A percentile compares a stretch with the other conserved stretches of the same genome.
Conservation (phyloP, 495 filamentous ascomycete genomes). For the Xylaria sp. region DNA sequence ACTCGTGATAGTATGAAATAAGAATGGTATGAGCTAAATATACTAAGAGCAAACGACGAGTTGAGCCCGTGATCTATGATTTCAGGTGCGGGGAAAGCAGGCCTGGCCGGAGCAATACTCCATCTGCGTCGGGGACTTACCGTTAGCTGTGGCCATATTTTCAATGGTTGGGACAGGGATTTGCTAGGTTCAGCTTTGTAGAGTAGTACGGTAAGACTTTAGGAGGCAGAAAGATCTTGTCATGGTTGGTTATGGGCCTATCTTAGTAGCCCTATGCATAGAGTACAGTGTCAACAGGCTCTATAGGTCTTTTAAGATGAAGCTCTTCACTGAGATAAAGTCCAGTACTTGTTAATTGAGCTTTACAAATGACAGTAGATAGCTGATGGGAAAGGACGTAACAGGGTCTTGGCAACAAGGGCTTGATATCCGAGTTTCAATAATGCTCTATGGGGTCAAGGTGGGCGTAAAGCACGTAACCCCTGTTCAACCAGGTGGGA, state of each 20-base stretch:
- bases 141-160: not conserved
- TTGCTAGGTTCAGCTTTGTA: not conserved
- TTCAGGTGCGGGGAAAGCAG: slow-evolving; percentile 20
- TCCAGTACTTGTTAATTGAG: not conserved
- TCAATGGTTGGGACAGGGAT: not conserved
- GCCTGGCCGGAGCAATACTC: slow-evolving; percentile 10
- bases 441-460: no score
- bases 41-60: not conserved
- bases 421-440: no score
- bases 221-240: not conserved
- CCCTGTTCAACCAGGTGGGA: no score
- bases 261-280: not conserved
- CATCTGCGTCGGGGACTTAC: not conserved
- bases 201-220: not conserved
- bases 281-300: not conserved
- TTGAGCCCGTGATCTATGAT: not conserved
- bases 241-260: not conserved
- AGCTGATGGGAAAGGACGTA: not conserved
- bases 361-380: not conserved
- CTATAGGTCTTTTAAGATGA: not conserved
- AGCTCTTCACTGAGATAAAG: not conserved
- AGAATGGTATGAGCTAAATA: not conserved
- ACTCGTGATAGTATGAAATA: not conserved
- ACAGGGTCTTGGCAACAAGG: no score
- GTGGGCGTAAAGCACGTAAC: no score